Evolutionary conservation across 202 grass and related monocot species (phyloP).

Genomic region (Carex arenaria): DNA sequence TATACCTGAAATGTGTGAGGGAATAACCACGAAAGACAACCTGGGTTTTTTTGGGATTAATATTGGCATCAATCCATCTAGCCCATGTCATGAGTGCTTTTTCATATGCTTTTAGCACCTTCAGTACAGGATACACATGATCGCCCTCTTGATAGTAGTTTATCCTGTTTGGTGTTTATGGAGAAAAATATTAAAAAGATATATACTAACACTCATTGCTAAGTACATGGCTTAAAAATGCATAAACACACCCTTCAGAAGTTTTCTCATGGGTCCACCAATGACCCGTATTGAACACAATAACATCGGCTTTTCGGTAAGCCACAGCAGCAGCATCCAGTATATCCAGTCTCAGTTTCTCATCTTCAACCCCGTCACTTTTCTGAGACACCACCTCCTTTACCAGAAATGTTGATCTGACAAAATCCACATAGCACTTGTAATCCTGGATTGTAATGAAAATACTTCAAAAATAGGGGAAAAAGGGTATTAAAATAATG

Average conservation of each 20-base stretch:
- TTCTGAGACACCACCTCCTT: slow-evolving; percentile 34
- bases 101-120: slow-evolving; percentile 68
- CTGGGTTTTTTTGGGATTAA: slow-evolving; percentile 58
- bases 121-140: slow-evolving; percentile 56
- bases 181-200: slow-evolving; percentile 7
- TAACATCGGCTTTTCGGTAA: slow-evolving; percentile 57
- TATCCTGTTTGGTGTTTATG: slow-evolving; percentile 31
- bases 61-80: slow-evolving; percentile 76
- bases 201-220: neutral
- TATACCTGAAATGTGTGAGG: slow-evolving; percentile 49
- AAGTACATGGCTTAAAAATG: neutral
- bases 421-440: slow-evolving; percentile 77
- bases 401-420: slow-evolving; percentile 76
- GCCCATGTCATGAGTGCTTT: slow-evolving; percentile 75
- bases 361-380: slow-evolving; percentile 27
- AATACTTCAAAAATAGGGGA: neutral
- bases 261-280: slow-evolving; percentile 95
- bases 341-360: slow-evolving; percentile 64
- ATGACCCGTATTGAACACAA: slow-evolving; percentile 89
- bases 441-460: slow-evolving; percentile 51
- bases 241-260: slow-evolving; percentile 55
- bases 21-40: slow-evolving; percentile 89
- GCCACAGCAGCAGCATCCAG: slow-evolving; percentile 53
- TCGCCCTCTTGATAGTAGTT: slow-evolving; percentile 87
- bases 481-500: neutral